Evolutionary conservation across 495 filamentous ascomycete species (phyloP).

Genomic region (Podospora comata): DNA sequence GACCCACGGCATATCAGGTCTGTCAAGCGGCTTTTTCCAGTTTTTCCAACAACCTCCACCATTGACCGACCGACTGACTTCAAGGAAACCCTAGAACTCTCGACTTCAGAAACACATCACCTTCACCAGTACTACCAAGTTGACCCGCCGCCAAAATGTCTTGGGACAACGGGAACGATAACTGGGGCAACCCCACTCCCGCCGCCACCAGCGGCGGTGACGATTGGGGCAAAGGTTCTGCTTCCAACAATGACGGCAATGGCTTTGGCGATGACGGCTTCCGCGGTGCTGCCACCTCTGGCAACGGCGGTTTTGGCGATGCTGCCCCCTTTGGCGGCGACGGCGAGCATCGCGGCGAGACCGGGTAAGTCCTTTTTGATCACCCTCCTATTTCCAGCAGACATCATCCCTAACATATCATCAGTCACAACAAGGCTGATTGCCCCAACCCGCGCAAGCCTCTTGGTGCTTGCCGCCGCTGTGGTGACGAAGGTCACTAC

Average conservation of each 20-base stretch:
- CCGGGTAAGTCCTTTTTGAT: constrained; percentile 52
- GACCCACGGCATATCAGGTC: background rate
- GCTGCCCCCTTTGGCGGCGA: constrained; percentile 41
- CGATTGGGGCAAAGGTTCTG: background rate
- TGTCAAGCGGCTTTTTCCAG: background rate
- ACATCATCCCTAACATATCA: constrained; percentile 20
- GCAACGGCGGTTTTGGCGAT: constrained; percentile 67
- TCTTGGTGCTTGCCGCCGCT: constrained; percentile 65
- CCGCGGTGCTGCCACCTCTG: background rate
- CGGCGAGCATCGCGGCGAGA: constrained; percentile 47
- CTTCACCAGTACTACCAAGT: background rate
- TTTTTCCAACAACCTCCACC: background rate
- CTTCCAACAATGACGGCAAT: background rate
- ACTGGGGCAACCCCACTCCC: background rate
- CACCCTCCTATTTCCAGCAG: background rate
- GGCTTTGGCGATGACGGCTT: background rate
- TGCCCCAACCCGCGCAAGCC: constrained; percentile 43
- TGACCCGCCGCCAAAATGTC: background rate
- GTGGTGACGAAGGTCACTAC: constrained; percentile 68
- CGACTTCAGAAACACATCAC: background rate
- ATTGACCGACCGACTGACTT: background rate
- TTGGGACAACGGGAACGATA: background rate
- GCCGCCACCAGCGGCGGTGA: background rate
- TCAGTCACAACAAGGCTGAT: constrained; percentile 52
- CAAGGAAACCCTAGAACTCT: background rate